These are phyloP conservation scores for Mariannaea elegans DNA, from an alignment of 2,329 filamentous ascomycete genomes.

Conservation along the genomic window DNA sequence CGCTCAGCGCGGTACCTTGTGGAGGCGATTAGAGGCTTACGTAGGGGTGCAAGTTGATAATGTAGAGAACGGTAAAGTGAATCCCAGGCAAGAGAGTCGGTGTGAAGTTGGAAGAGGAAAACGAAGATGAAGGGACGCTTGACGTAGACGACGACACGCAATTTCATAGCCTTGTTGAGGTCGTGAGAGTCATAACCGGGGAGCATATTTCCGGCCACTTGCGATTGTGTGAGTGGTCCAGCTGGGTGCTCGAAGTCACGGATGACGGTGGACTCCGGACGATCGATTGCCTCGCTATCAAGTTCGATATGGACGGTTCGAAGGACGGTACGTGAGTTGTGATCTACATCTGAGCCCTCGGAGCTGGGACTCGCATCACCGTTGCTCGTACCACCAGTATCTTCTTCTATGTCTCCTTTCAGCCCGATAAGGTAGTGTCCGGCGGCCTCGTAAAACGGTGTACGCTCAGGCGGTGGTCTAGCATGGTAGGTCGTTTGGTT, in stretches of 20 bases:
- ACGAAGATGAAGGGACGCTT: conserved; percentile 81
- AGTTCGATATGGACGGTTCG: conserved; percentile 75
- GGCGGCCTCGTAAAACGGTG: conserved; percentile 41
- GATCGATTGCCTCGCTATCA: conserved; percentile 51
- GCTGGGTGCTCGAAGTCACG: conserved; percentile 54
- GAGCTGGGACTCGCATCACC: conserved; percentile 42
- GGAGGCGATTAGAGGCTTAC: conserved; percentile 64
- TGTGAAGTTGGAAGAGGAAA: conserved; percentile 71
- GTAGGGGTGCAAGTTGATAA: conserved; percentile 66
- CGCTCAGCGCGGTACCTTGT: conserved; percentile 65
- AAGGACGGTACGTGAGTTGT: conserved; percentile 66
- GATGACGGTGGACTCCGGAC: conserved; percentile 55
- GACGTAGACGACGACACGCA: conserved; percentile 78
- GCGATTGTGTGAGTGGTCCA: conserved; percentile 44
- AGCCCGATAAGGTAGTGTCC: conserved; percentile 74
- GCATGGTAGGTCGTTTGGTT: conserved; percentile 16
- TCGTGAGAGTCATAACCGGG: conserved; percentile 53
- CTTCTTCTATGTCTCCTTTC: conserved; percentile 68
- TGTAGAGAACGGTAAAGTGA: conserved; percentile 67
- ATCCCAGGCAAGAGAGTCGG: conserved; percentile 65
- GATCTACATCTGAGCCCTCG: conserved; percentile 44
- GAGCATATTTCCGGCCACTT: conserved; percentile 46
- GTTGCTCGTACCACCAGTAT: conserved; percentile 36
- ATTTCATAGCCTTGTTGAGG: conserved; percentile 61
- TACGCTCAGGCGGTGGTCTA: conserved; percentile 24